Evolutionary conservation across 202 grass and related monocot genomes (phyloP), one percentile per base, ranked within the genome.

Genomic region (Alloteropsis angusta): DNA sequence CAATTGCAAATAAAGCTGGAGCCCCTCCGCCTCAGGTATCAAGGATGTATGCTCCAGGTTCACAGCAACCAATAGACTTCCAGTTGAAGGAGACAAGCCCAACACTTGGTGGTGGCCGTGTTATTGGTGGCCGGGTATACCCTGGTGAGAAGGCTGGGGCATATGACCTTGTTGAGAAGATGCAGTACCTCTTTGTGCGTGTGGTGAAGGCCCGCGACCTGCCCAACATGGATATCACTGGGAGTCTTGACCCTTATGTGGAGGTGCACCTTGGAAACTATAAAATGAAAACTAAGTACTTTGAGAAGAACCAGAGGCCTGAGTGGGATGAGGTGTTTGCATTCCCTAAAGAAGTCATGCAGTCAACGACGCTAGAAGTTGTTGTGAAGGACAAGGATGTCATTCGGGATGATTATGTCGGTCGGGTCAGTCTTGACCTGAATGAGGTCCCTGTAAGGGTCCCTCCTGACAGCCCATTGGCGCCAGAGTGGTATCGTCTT

Each of bases 271-370:
- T 83, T 14, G 94, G 94, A 13, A 97, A 97, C 77, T 92, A 94
- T 75, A 94, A 78, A 56, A 77, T 87, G 72, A 74, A 10, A 36
- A 97, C 94, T 41, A 89, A 60, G 83, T 12, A 85, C 73, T 97
- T 92, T 22, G 87, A 85, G 83, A 90, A 85, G 81, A 97, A 85
- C 56, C 85, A 88, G 35, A 84, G 76, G 52, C 94, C 94, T 1
- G 91, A 97, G 78, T 97, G 94, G 94, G 87, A 94, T 23, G 87
- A 88, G 56, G 94, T 97, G 39, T 97, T 90, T 14, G 89, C 91
- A 3, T 88, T 97, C 85, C 85, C 91, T 18, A 86, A 36, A 60
- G 94, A 94, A 53, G 79, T 63, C 11, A 0, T 97, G 57, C 94
- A 97, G 43, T 64, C 87, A 49, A 46, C 85, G 1, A 39, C 3